These are phyloP conservation scores for Lithospermum erythrorhizon DNA, from an alignment of 257 asterid genomes.

Conservation along the genomic window DNA sequence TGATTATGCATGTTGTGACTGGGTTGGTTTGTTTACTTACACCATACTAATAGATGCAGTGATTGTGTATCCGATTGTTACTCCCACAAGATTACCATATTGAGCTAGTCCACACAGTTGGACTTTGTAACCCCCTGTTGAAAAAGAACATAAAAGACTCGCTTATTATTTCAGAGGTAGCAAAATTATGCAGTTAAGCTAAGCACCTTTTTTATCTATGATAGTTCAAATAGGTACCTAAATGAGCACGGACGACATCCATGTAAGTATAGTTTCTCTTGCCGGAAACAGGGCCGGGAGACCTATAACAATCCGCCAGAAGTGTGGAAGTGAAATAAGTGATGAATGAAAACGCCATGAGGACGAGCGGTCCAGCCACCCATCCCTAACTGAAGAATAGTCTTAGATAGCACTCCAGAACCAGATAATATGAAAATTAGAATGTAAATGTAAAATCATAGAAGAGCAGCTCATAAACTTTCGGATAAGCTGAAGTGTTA, in stretches of 20 bases:
- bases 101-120: slow-evolving; percentile 63
- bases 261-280: slow-evolving; percentile 64
- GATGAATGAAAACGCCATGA: slow-evolving; percentile 43
- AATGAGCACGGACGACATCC: slow-evolving; percentile 69
- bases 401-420: slow-evolving; percentile 70
- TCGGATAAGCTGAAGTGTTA: too few species aligned
- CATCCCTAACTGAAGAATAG: too few species aligned
- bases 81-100: slow-evolving; percentile 56
- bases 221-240: slow-evolving; percentile 29
- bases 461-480: too few species aligned
- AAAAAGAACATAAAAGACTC: neutral
- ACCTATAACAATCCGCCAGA: slow-evolving; percentile 60
- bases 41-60: slow-evolving; percentile 69
- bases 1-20: too few species aligned
- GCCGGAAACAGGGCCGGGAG: slow-evolving; percentile 67
- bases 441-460: too few species aligned
- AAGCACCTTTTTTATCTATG: too few species aligned
- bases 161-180: too few species aligned
- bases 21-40: too few species aligned
- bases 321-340: slow-evolving; percentile 65
- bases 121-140: slow-evolving; percentile 49
- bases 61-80: slow-evolving; percentile 69
- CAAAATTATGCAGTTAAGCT: too few species aligned
- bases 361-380: slow-evolving; percentile 71
- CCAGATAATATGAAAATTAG: slow-evolving; percentile 81